Conservation (phyloP, 1,139 yeast species). For the Casaregolazyma suthepensis region DNA sequence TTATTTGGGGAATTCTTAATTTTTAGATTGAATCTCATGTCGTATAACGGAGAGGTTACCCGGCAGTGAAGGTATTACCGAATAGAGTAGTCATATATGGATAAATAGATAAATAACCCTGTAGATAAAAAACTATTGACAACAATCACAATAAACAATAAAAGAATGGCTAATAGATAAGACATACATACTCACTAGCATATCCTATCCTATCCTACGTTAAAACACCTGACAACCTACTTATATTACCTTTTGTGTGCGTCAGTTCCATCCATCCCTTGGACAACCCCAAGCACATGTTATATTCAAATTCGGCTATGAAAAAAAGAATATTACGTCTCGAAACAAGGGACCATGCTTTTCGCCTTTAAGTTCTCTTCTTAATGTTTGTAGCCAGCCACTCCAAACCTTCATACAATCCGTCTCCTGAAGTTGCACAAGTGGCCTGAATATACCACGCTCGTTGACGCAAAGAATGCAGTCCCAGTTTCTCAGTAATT, state of each 20-base stretch:
- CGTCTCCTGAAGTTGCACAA: slow-evolving; percentile 93
- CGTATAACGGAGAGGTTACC: not conserved
- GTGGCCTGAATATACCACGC: slow-evolving; percentile 95
- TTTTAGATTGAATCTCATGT: not conserved
- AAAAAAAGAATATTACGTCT: not conserved
- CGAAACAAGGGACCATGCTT: not conserved
- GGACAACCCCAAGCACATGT: not conserved
- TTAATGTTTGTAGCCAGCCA: slow-evolving; percentile 86
- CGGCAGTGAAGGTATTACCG: not conserved
- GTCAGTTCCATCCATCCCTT: not conserved
- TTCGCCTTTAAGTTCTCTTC: slow-evolving; percentile 42
- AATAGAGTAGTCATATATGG: not conserved
- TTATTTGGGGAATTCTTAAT: not conserved
- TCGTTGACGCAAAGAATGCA: slow-evolving; percentile 87
- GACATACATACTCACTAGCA: too few relatives aligned
- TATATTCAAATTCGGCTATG: not conserved
- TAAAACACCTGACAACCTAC: not conserved
- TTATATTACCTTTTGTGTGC: not conserved
- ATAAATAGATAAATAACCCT: too few relatives aligned
- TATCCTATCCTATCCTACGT: too few relatives aligned
- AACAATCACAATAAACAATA: not conserved
- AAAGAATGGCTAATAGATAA: too few relatives aligned
- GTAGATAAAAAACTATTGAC: too few relatives aligned
- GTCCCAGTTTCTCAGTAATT: slow-evolving; percentile 86
- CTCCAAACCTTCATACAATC: slow-evolving; percentile 90